A percentile compares a stretch with the other conserved stretches of the same genome.
These are phyloP conservation scores for Lathyrus oleraceus DNA, from an alignment of 306 rosid genomes.

Conservation along the genomic window DNA sequence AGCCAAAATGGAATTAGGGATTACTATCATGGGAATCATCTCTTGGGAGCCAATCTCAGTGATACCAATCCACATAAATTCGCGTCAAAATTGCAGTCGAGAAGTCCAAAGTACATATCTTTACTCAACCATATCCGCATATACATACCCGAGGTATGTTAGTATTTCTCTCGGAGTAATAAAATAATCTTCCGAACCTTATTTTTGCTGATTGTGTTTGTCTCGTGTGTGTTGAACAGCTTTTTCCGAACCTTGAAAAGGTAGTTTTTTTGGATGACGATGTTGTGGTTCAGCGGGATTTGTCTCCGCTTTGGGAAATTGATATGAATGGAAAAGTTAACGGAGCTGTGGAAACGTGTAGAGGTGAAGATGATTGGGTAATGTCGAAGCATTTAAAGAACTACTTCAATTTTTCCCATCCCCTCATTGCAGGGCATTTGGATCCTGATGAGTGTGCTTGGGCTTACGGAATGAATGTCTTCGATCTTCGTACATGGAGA, in stretches of 20 bases:
- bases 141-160: slow-evolving; percentile 84
- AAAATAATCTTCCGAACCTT: neutral
- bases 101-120: slow-evolving; percentile 99
- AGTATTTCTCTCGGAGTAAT: no score
- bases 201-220: slow-evolving; percentile 39
- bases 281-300: slow-evolving; percentile 85
- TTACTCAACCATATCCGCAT: slow-evolving; percentile 95
- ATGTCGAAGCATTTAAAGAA: slow-evolving; percentile 91
- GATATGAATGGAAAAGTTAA: slow-evolving; percentile 89
- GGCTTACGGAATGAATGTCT: slow-evolving; percentile 98
- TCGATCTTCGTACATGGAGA: slow-evolving; percentile 90
- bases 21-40: slow-evolving; percentile 95
- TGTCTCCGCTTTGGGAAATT: slow-evolving; percentile 90
- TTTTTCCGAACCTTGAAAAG: slow-evolving; percentile 90
- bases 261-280: slow-evolving; percentile 95
- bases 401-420: slow-evolving; percentile 96
- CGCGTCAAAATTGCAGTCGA: slow-evolving; percentile 85
- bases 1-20: slow-evolving; percentile 79
- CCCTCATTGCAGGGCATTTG: slow-evolving; percentile 62
- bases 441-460: slow-evolving; percentile 99
- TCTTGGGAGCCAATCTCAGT: slow-evolving; percentile 67
- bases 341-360: slow-evolving; percentile 97
- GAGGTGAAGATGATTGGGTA: slow-evolving; percentile 96
- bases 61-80: slow-evolving; percentile 69
- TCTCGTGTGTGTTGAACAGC: slow-evolving; percentile 53